Base-by-base conservation (phyloP, 768 basidiomycete species). In the Kwoniella newhampshirensis region DNA sequence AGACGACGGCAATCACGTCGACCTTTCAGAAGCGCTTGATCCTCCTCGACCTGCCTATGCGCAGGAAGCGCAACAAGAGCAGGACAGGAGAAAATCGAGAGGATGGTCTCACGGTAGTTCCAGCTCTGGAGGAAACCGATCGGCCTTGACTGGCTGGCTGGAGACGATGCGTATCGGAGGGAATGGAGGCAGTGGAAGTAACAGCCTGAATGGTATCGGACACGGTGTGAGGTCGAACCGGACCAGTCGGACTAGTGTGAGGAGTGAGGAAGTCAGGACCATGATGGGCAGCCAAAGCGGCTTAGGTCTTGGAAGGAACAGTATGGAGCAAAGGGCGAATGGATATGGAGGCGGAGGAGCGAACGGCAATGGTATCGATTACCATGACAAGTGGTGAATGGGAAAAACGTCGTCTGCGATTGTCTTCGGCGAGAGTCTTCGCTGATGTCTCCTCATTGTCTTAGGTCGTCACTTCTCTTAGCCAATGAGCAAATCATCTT, bases 401-500 rank as follows among this genome's bases (percentile, higher is more conserved):
- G 36, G 9, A n/a, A 11, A 11, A 37, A n/a, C 36, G 9, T 37
- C 36, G 9, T 37, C 36, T n/a, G n/a, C 9, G 36, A 37, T n/a
- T 37, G 36, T 9, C n/a, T 32, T 32, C 7, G 13, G 32, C 32
- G 6, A 32, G 32, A 32, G 32, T 32, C 32, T 6, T 32, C 32
- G 7, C 7, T 6, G 13, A 32, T 32, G 7, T 13, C 13, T 42
- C 8, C 40, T 42, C 8, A 42, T 11, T 28, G 11, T 50, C 11
- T 9, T 28, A 69, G 70, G 70, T 54, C 54, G 17, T 58, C 68
- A 15, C 54, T 73, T 12, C 57, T 74, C 2, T 52, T 70, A 3
- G 44, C 64, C 4, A 70, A 72, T 23, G 75, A 74, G 51, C 47
- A 56, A 20, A 65, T 76, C 46, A 45, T 71, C 35, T 65, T 61